phyloP scores from a whole-genome alignment of 2,329 filamentous ascomycete species.

The Trichoderma sp. region DNA sequence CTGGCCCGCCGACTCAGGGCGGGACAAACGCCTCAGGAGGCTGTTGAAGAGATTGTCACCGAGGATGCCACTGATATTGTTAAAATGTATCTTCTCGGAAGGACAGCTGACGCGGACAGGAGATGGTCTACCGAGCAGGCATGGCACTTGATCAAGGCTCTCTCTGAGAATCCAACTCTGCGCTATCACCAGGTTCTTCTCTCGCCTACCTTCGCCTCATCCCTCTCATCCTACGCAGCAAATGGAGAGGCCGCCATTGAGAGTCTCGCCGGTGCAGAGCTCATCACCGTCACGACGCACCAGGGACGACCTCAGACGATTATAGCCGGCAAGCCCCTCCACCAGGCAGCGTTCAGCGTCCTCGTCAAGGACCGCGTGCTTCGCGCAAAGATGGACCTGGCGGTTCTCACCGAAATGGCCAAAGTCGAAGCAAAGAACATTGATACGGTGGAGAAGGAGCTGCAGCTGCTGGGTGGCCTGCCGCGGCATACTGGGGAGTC shows the following conservation, averaged over 20 bases:
- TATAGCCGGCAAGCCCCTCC: conserved; percentile 80
- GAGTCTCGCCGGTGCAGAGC: conserved; percentile 77
- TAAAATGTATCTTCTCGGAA: conserved; percentile 81
- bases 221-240: conserved; percentile 45
- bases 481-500: conserved; percentile 70
- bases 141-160: conserved; percentile 80
- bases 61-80: conserved; percentile 87
- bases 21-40: conserved; percentile 77
- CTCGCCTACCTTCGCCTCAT: conserved; percentile 68
- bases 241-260: conserved; percentile 75
- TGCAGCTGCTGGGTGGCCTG: conserved; percentile 67
- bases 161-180: conserved; percentile 66
- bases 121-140: conserved; percentile 84
- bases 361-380: conserved; percentile 72
- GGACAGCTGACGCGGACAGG: conserved; percentile 46
- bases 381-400: conserved; percentile 69
- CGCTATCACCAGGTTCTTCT: conserved; percentile 86
- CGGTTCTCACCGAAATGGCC: conserved; percentile 65
- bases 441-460: conserved; percentile 75
- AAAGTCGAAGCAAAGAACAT: conserved; percentile 72
- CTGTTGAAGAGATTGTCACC: conserved; percentile 83
- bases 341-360: conserved; percentile 75
- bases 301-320: conserved; percentile 78
- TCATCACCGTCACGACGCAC: conserved; percentile 71
- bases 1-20: conserved; percentile 85